Conservation (phyloP, 768 basidiomycete species). For the Leucosporidium scottii region DNA sequence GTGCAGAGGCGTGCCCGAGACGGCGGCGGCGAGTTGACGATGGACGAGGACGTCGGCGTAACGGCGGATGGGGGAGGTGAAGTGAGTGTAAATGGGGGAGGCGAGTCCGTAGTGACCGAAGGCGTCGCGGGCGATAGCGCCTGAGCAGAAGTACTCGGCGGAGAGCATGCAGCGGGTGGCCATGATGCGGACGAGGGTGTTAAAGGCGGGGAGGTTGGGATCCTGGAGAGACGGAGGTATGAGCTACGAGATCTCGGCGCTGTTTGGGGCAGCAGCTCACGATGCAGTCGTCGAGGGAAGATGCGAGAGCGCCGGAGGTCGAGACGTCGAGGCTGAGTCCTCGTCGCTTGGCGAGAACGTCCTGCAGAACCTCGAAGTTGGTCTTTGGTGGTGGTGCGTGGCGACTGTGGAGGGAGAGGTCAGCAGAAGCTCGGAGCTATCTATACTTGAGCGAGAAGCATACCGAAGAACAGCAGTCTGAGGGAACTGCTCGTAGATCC, state of each 20-base stretch:
- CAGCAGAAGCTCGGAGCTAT: not conserved
- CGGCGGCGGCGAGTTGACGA: conserved; percentile 84
- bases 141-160: conserved; percentile 96
- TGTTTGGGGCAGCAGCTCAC: no score
- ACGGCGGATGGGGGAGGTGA: conserved; percentile 92
- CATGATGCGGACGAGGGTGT: conserved; percentile 97
- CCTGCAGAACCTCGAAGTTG: conserved; percentile 93
- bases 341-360: conserved; percentile 78
- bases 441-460: conserved; percentile 13
- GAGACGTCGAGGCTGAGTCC: conserved; percentile 80
- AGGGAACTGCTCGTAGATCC: conserved; percentile 90
- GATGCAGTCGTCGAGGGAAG: conserved; percentile 76
- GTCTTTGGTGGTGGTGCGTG: conserved; percentile 84
- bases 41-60: conserved; percentile 95
- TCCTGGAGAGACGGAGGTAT: conserved; percentile 51
- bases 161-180: conserved; percentile 97
- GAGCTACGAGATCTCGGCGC: no score
- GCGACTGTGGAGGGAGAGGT: conserved; percentile 51
- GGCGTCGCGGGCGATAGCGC: conserved; percentile 81
- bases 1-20: conserved; percentile 73
- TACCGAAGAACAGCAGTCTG: conserved; percentile 88
- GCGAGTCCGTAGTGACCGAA: conserved; percentile 99
- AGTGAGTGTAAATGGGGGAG: conserved; percentile 93
- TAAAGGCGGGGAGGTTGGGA: conserved; percentile 76
- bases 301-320: conserved; percentile 79